A percentile compares a stretch with the other conserved stretches of the same genome.
Evolutionary conservation across 805 yeast genomes (phyloP).

Genomic region (Saccharomycopsis synnaedendra): DNA sequence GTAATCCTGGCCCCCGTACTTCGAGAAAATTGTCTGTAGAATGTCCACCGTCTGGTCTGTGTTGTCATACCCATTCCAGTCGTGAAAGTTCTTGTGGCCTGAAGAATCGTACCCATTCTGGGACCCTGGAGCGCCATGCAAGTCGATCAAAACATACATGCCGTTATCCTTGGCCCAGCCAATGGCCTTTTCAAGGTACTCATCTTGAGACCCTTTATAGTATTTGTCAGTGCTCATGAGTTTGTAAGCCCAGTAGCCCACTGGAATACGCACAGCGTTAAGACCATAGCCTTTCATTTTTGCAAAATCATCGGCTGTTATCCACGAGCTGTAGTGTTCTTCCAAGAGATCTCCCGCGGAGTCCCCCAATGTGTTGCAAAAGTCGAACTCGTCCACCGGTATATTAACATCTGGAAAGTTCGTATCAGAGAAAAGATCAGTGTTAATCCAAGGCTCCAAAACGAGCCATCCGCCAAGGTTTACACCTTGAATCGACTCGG

Average conservation of each 20-base stretch:
- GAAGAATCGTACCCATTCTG: conserved; percentile 83
- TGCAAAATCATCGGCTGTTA: conserved; percentile 45
- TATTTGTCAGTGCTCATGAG: conserved; percentile 36
- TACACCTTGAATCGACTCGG: conserved; percentile 28
- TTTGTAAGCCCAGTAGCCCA: conserved; percentile 70
- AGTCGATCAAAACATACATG: conserved; percentile 60
- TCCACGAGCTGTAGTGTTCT: conserved; percentile 47
- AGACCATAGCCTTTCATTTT: conserved; percentile 43
- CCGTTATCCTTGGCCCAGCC: conserved; percentile 55
- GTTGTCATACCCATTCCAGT: conserved; percentile 30
- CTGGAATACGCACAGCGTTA: conserved; percentile 62
- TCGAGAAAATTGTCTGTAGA: conserved; percentile 37
- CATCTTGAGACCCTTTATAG: conserved; percentile 36
- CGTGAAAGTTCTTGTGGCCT: conserved; percentile 41
- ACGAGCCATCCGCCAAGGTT: conserved; percentile 70
- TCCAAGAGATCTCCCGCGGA: conserved; percentile 32
- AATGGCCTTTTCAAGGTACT: conserved; percentile 52
- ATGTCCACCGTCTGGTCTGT: conserved; percentile 37
- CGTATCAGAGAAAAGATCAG: conserved; percentile 37
- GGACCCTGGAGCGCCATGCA: conserved; percentile 78
- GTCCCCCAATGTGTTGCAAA: conserved; percentile 38
- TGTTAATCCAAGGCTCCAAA: conserved; percentile 61
- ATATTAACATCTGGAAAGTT: conserved; percentile 25
- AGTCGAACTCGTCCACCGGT: conserved; percentile 54
- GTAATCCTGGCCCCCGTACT: conserved; percentile 40